Percentiles rank a stretch among this genome's conserved stretches.
Conservation (phyloP, 176 grass and related monocot species). For the Aegilops umbellulata region DNA sequence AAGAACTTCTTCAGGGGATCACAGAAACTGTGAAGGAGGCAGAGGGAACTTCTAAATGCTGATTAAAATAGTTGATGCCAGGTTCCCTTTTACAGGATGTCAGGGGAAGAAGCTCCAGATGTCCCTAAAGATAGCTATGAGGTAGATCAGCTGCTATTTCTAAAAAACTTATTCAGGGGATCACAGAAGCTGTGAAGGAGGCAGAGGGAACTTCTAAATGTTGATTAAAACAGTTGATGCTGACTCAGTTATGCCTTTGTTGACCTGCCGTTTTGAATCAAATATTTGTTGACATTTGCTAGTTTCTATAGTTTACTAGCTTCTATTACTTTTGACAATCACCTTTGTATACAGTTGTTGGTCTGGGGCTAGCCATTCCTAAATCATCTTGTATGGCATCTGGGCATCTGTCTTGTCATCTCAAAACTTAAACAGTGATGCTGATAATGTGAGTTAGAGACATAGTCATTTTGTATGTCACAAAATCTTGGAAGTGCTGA, state of each 20-base stretch:
- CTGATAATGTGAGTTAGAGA: background rate
- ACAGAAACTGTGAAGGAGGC: constrained; percentile 12
- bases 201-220: constrained; percentile 20
- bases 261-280: constrained; percentile 31
- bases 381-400: background rate
- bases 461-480: constrained; percentile 4
- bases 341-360: constrained; percentile 27
- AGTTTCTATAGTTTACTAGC: constrained; percentile 34
- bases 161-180: constrained; percentile 56
- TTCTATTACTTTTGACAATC: constrained; percentile 26
- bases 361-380: constrained; percentile 24
- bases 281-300: background rate
- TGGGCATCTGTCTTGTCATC: background rate
- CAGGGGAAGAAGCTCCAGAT: constrained; percentile 57
- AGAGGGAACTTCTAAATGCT: constrained; percentile 25
- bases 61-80: constrained; percentile 40
- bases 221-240: constrained; percentile 28
- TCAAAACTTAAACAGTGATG: background rate
- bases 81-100: constrained; percentile 62
- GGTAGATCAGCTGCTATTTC: constrained; percentile 62
- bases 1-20: constrained; percentile 55
- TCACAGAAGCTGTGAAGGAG: constrained; percentile 13
- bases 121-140: constrained; percentile 62
- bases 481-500: background rate
- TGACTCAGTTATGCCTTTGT: constrained; percentile 21